Evolutionary conservation across 192 early-diverging fungal species (phyloP), one percentile per base, ranked within the genome.

Genomic region (Coemansia sp.): DNA sequence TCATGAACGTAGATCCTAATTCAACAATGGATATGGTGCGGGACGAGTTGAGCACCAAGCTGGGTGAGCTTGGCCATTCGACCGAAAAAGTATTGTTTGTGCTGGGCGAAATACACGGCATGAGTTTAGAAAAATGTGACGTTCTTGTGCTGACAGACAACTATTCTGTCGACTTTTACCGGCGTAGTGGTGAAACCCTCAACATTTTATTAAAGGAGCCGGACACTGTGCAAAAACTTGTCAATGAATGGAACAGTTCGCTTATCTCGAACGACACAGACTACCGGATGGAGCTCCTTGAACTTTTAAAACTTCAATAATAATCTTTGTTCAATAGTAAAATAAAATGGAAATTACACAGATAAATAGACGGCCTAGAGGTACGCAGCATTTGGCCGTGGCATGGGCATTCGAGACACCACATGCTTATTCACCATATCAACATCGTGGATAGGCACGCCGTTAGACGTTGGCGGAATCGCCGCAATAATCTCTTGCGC

Each of bases 401-500:
- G 40, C 40, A 44, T 14, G 9, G 15, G 3, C 40, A 44, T 44
- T 44, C 14, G 40, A 24, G 21, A 5, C 44, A 49, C 25, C 23
- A 53, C 7, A 10, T 53, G 37, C 24, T 44, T 44, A 25, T 10
- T 51, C 8, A 56, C 59, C n/a, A 62, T 18, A 26, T 69, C 67
- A 3, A 74, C 61, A 28, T 31, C 37, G 10, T 72, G 68, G 1
- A 72, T 23, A 3, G 75, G 70, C 18, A 72, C 42, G 18, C 70
- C 75, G 12, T 78, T 68, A 25, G 66, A 66, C 1, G 70, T 36
- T 0, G 75, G 75, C 42, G 75, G 70, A 58, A 72, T 78, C 1
- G 70, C 75, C 20, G 63, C 69, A 40, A 78, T 77, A 15, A 77
- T 71, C 54, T 77, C 63, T 31, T 65, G 63, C 6, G 65, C 68